These are phyloP conservation scores for Sporothrix sp. DNA, from an alignment of 2,329 filamentous ascomycete genomes.

Conservation along the genomic window DNA sequence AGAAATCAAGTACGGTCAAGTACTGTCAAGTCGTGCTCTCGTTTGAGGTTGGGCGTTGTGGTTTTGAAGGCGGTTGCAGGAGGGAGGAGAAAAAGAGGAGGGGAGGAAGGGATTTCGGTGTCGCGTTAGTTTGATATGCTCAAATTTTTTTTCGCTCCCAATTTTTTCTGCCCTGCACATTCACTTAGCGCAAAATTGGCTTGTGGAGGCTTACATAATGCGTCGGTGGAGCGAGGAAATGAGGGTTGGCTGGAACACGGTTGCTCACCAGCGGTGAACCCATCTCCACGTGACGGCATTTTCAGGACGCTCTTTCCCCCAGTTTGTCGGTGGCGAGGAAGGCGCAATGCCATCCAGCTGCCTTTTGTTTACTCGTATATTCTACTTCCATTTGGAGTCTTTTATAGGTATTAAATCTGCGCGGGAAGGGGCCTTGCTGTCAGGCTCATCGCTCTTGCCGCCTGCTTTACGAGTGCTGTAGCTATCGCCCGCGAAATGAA, in stretches of 20 bases:
- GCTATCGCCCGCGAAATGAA: background rate
- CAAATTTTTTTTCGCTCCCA: constrained; percentile 11
- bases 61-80: constrained; percentile 29
- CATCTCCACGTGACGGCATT: background rate
- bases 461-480: background rate
- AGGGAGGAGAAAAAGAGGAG: constrained; percentile 12
- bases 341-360: background rate
- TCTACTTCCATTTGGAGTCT: background rate
- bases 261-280: background rate
- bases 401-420: background rate
- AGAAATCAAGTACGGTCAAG: constrained; percentile 49
- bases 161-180: constrained; percentile 11
- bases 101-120: constrained; percentile 14
- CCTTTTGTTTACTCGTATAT: background rate
- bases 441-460: background rate
- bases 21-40: constrained; percentile 30
- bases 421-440: background rate
- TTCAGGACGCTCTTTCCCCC: background rate
- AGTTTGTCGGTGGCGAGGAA: background rate
- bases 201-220: constrained; percentile 11
- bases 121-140: constrained; percentile 11
- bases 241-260: constrained; percentile 1
- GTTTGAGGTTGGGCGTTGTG: constrained; percentile 31
- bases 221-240: constrained; percentile 2
- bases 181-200: constrained; percentile 5